These are phyloP conservation scores for Hylodesmum podocarpum DNA, from an alignment of 306 rosid genomes.

Conservation along the genomic window DNA sequence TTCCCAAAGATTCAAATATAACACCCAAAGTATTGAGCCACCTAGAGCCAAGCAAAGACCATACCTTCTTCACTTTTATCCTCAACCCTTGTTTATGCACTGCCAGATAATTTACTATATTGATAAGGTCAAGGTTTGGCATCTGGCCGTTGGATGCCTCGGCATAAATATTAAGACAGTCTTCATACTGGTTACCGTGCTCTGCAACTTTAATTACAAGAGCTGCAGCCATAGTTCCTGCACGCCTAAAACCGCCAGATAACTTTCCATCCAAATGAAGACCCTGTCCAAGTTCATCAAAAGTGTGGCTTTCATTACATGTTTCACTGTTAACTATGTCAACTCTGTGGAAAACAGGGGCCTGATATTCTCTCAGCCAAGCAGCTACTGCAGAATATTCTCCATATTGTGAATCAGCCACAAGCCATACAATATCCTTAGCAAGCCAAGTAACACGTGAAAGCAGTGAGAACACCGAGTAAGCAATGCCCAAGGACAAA, in stretches of 20 bases:
- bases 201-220: slow-evolving; percentile 82
- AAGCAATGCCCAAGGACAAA: slow-evolving; percentile 77
- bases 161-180: slow-evolving; percentile 74
- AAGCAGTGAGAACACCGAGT: slow-evolving; percentile 86
- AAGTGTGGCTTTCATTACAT: slow-evolving; percentile 42
- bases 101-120: slow-evolving; percentile 80
- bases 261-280: slow-evolving; percentile 36
- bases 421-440: slow-evolving; percentile 91
- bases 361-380: slow-evolving; percentile 92
- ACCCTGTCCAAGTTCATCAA: slow-evolving; percentile 43
- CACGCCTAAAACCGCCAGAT: slow-evolving; percentile 70
- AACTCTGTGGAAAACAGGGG: slow-evolving; percentile 52
- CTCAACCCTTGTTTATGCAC: slow-evolving; percentile 84
- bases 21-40: slow-evolving; percentile 82
- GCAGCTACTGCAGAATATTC: slow-evolving; percentile 78
- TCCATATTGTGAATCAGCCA: slow-evolving; percentile 78
- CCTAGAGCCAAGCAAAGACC: slow-evolving; percentile 59
- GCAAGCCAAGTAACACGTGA: slow-evolving; percentile 89
- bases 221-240: slow-evolving; percentile 96
- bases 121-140: slow-evolving; percentile 96
- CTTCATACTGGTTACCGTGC: slow-evolving; percentile 57
- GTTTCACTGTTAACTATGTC: slow-evolving; percentile 43
- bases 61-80: slow-evolving; percentile 67
- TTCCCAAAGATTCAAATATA: slow-evolving; percentile 65
- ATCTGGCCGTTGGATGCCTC: slow-evolving; percentile 97